A percentile compares a stretch with the other conserved stretches of the same genome.
phyloP scores from a whole-genome alignment of 2,329 filamentous ascomycete genomes.

The Onygenales sp. region DNA sequence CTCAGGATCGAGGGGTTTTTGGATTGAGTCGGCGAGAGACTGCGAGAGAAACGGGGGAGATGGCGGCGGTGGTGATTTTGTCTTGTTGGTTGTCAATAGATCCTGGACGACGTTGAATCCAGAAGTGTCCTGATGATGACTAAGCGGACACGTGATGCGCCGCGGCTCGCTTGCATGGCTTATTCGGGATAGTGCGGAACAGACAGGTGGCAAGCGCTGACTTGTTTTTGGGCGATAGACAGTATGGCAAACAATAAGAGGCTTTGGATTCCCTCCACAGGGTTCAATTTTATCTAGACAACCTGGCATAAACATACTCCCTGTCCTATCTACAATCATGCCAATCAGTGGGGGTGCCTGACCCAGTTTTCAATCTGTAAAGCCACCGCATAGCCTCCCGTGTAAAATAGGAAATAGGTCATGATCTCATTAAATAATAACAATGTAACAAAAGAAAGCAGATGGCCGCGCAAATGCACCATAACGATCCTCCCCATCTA shows the following conservation, averaged over 20 bases:
- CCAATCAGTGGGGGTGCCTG: too few species aligned
- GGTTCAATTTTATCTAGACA: too few species aligned
- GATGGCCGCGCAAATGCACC: slow-evolving; percentile 13
- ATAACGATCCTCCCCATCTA: neutral
- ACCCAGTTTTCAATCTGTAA: neutral
- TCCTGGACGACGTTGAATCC: neutral
- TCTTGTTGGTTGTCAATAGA: neutral
- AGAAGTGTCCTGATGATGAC: slow-evolving; percentile 1
- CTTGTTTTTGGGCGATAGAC: too few species aligned
- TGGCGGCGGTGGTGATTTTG: neutral
- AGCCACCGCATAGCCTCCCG: neutral
- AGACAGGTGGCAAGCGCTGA: neutral
- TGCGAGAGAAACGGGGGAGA: too few species aligned
- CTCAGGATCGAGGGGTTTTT: too few species aligned
- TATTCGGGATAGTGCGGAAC: neutral
- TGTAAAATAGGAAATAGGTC: neutral
- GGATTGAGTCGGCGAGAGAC: too few species aligned
- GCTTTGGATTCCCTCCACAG: too few species aligned
- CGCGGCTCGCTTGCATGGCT: slow-evolving; percentile 4
- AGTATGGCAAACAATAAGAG: too few species aligned
- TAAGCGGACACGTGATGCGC: neutral
- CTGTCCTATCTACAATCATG: too few species aligned
- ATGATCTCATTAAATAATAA: slow-evolving; percentile 8
- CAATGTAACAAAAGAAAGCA: slow-evolving; percentile 13
- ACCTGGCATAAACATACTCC: too few species aligned